Evolutionary conservation across 129 eudicot genomes (phyloP).

Genomic region (Tagetes patula): DNA sequence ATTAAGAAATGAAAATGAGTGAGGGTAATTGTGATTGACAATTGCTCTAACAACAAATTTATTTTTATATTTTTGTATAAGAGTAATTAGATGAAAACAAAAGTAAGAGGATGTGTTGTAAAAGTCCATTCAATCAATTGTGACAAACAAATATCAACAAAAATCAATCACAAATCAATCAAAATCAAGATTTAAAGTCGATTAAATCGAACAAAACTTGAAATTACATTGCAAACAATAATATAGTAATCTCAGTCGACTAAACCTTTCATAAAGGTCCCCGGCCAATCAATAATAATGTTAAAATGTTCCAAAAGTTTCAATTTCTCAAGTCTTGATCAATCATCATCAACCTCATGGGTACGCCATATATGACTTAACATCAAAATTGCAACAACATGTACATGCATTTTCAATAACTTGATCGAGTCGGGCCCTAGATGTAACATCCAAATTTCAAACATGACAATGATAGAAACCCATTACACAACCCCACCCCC

Average conservation of each 20-base stretch:
- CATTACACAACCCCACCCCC: constrained; percentile 11
- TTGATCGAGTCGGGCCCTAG: background rate
- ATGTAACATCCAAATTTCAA: constrained; percentile 7
- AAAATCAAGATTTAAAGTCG: background rate
- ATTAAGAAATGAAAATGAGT: too few species aligned
- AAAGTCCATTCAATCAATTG: background rate
- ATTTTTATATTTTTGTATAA: too few species aligned
- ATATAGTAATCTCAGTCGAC: background rate
- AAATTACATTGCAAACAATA: background rate
- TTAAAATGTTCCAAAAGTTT: background rate
- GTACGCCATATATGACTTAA: background rate
- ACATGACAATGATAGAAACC: constrained; percentile 20
- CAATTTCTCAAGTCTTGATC: constrained; percentile 3
- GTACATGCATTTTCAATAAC: background rate
- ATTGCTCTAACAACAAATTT: too few species aligned
- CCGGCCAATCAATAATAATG: background rate
- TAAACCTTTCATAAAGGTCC: background rate
- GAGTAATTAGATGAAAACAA: background rate
- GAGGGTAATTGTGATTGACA: too few species aligned
- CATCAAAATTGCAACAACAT: background rate
- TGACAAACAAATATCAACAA: background rate
- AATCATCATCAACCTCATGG: constrained; percentile 14
- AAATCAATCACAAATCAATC: background rate
- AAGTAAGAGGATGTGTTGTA: background rate
- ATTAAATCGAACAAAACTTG: background rate